Evolutionary conservation across 2,329 filamentous ascomycete genomes (phyloP), one percentile per base, ranked within the genome.

Genomic region (Conoideocrella luteorostrata): DNA sequence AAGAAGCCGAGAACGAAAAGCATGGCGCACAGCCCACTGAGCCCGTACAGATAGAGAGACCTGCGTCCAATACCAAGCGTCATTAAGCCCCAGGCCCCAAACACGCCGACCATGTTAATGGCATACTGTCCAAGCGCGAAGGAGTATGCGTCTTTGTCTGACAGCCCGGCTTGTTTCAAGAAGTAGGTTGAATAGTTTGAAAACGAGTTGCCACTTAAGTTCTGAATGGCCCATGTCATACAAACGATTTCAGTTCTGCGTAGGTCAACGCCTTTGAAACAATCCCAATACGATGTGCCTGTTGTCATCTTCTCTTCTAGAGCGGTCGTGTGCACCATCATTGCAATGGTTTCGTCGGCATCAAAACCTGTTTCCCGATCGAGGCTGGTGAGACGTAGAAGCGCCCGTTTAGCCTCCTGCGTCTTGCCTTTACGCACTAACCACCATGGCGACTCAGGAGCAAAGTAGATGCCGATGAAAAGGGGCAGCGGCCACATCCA

Each of bases 261-360:
- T 38, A 83, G 69, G 58, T 95, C 83, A 11, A 78, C 76, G 10
- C 88, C 88, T 60, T 75, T 82, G 75, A 95, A 94, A 67, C 88
- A 95, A 62, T 95, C 88, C 54, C 77, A 65, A 62, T 93, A 95
- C 42, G 74, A 81, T 5, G 86, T 79, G 23, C 88, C 88, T 6
- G 69, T 67, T 4, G 86, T 89, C 42, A 88, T 85, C 63, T 77
- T 75, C 57, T 86, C 75, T 61, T 95, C 89, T 10, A 94, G 69
- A 0, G 84, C 84, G 1, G 86, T 90, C 1, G 88, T 95, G 59
- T 94, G 87, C 1, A 88, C 80, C 86, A 95, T 95, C 87, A 95
- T 94, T 55, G 86, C 82, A 39, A 95, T 73, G 0, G 87, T 93
- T 65, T 93, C 87, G 49, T 94, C 85, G 10, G 85, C 78, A 56